Base-by-base conservation (phyloP, 106 monocot genomes). In the Dendrobium huoshanense region DNA sequence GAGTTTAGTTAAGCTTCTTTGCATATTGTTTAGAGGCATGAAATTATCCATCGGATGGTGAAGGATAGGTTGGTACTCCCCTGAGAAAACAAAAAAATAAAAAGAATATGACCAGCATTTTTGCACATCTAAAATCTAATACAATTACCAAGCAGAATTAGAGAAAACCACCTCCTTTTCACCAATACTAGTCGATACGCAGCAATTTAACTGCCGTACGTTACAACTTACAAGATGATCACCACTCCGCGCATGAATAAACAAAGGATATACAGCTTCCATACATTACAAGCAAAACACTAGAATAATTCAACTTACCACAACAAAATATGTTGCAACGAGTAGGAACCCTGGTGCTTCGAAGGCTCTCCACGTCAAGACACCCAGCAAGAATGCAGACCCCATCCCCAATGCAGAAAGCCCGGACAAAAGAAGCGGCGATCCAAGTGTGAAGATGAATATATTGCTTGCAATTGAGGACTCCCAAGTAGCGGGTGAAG, bases 291-390 rank as follows among this genome's bases (percentile, higher is more conserved):
- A 70, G 33, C 3, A 11, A 70, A 29, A 70, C 11, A 29, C 7
- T 31, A 37, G 37, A 10, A 70, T 15, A 70, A 40, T 37, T 15
- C 70, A 70, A 70, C 70, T 91, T 43, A 90, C 95, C 16, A 89
- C 27, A 72, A 93, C 80, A 68, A 95, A 95, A 79, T 93, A 95
- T 47, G 88, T 18, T 7, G 88, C 87, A 18, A 95, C 95, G n/a
- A 95, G 86, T 37, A 95, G 78, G 83, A 92, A 92, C 0, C 92
- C 92, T 0, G 91, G 24, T 1, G 59, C 24, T 2, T 88, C 90
- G 41, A 95, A 95, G 41, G 95, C 92, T 37, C 91, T 79, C 95
- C 92, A 95, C 9, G 89, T 92, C 59, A 95, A 77, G 37, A 87
- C 83, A 15, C 92, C 95, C 11, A 95, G 82, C 77, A 93, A 33